Conservation (phyloP, 176 grass and related monocot species). For the Oryza australiensis region DNA sequence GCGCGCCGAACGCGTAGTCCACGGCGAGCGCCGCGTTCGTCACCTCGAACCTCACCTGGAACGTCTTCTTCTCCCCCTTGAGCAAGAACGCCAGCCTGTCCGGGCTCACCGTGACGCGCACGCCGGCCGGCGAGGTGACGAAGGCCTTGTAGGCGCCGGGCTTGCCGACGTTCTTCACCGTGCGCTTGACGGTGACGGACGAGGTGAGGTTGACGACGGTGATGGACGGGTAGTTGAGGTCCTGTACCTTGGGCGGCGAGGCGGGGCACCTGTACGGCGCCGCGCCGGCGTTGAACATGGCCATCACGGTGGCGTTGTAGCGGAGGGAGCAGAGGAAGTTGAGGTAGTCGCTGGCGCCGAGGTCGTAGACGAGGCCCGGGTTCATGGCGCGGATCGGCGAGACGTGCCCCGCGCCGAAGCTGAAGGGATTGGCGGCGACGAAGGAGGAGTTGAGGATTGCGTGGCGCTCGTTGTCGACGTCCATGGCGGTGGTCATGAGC, state of each 20-base stretch:
- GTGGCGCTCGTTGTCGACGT: conserved; percentile 47
- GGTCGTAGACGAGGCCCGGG: conserved; percentile 79
- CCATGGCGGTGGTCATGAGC: conserved; percentile 72
- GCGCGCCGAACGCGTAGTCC: conserved; percentile 49
- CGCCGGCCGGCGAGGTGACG: conserved; percentile 42
- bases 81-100: conserved; percentile 21
- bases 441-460: conserved; percentile 46
- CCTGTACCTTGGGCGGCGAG: conserved; percentile 9
- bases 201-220: conserved; percentile 42
- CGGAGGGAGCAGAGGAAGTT: conserved; percentile 63
- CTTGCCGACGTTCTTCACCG: conserved; percentile 62
- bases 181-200: conserved; percentile 38
- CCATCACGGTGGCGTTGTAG: conserved; percentile 54
- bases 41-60: conserved; percentile 41
- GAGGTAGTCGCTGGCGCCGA: conserved; percentile 56
- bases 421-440: conserved; percentile 49
- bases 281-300: conserved; percentile 40
- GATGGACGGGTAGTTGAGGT: conserved; percentile 89
- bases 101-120: conserved; percentile 47
- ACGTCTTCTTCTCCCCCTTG: conserved; percentile 72
- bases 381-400: conserved; percentile 48
- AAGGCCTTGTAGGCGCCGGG: conserved; percentile 47
- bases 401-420: conserved; percentile 66
- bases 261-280: conserved; percentile 55
- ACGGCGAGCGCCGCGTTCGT: conserved; percentile 9